These are phyloP conservation scores for Kluyveromyces sp. DNA, from an alignment of 1,139 yeast genomes.

Conservation along the genomic window DNA sequence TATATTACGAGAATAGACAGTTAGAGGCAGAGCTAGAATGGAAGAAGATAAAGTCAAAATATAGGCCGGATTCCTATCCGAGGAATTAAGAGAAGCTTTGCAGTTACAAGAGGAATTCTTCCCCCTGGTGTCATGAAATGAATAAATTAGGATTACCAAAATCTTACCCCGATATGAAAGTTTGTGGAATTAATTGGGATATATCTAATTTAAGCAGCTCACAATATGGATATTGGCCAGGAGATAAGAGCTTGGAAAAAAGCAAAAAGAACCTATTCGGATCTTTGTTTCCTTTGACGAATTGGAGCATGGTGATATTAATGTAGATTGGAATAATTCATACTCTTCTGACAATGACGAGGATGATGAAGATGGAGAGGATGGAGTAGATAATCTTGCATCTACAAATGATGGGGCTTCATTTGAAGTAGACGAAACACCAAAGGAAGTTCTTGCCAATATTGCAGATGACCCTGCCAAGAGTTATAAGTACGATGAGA, in stretches of 20 bases:
- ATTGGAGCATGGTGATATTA: slow-evolving; percentile 8
- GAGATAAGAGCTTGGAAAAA: slow-evolving; percentile 24
- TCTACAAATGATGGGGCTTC: neutral
- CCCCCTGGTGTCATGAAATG: slow-evolving; percentile 86
- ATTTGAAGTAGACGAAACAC: neutral
- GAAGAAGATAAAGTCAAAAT: slow-evolving; percentile 27
- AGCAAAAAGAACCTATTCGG: slow-evolving; percentile 17
- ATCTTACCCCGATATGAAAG: slow-evolving; percentile 56
- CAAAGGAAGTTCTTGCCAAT: neutral
- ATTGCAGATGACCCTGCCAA: neutral
- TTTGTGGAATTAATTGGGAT: slow-evolving; percentile 44
- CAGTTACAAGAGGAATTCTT: slow-evolving; percentile 54
- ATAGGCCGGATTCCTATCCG: slow-evolving; percentile 60
- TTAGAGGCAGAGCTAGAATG: slow-evolving; percentile 39
- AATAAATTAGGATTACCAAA: slow-evolving; percentile 77
- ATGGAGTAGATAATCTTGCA: neutral
- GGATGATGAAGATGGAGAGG: slow-evolving; percentile 10
- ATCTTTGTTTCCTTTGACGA: slow-evolving; percentile 17
- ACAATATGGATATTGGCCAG: slow-evolving; percentile 34
- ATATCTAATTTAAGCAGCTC: slow-evolving; percentile 20
- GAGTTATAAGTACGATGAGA: slow-evolving; percentile 9
- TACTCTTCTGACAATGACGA: slow-evolving; percentile 7
- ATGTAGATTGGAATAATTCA: slow-evolving; percentile 10
- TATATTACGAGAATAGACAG: slow-evolving; percentile 75
- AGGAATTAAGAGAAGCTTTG: slow-evolving; percentile 54